Percentiles rank a stretch among this genome's conserved stretches.
phyloP scores from a whole-genome alignment of 1,284 basidiomycete genomes.

The Cronartium quercuum region DNA sequence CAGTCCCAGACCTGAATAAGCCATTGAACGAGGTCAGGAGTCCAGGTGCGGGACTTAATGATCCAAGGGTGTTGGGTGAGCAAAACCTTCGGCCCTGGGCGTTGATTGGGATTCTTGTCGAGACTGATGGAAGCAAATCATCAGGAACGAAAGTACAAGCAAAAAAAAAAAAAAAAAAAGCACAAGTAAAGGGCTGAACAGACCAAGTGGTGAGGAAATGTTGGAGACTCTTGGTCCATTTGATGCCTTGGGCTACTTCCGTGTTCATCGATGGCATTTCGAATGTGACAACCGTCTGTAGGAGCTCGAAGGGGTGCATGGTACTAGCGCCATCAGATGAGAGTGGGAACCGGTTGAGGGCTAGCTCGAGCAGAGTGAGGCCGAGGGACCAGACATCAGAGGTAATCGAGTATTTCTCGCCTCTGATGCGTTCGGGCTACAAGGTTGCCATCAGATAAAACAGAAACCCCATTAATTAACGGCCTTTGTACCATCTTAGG shows the following conservation, averaged over 20 bases:
- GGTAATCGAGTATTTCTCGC: slow-evolving; percentile 80
- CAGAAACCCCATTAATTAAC: too few species aligned
- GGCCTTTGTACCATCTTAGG: neutral
- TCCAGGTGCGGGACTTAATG: slow-evolving; percentile 65
- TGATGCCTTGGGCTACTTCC: slow-evolving; percentile 52
- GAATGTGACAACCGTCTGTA: slow-evolving; percentile 84
- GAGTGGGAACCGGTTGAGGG: slow-evolving; percentile 92
- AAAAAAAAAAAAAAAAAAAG: neutral
- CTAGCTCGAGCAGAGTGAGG: slow-evolving; percentile 83
- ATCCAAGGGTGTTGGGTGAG: slow-evolving; percentile 78
- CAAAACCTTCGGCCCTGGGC: slow-evolving; percentile 80
- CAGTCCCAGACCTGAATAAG: slow-evolving; percentile 83
- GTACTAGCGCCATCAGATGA: slow-evolving; percentile 61
- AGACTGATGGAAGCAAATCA: slow-evolving; percentile 38
- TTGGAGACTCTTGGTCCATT: slow-evolving; percentile 81
- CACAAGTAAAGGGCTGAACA: neutral
- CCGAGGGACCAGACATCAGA: slow-evolving; percentile 99
- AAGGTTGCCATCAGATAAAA: too few species aligned
- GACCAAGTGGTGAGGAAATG: slow-evolving; percentile 84
- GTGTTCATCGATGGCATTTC: slow-evolving; percentile 70
- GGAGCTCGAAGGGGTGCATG: slow-evolving; percentile 78
- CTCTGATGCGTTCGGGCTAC: slow-evolving; percentile 89
- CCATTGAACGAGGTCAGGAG: slow-evolving; percentile 83
- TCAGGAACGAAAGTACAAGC: neutral
- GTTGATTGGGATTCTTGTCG: slow-evolving; percentile 53